Evolutionary conservation across 371 early-diverging fungal species (phyloP).

Genomic region (Rhizoclosmatium hyalinum): DNA sequence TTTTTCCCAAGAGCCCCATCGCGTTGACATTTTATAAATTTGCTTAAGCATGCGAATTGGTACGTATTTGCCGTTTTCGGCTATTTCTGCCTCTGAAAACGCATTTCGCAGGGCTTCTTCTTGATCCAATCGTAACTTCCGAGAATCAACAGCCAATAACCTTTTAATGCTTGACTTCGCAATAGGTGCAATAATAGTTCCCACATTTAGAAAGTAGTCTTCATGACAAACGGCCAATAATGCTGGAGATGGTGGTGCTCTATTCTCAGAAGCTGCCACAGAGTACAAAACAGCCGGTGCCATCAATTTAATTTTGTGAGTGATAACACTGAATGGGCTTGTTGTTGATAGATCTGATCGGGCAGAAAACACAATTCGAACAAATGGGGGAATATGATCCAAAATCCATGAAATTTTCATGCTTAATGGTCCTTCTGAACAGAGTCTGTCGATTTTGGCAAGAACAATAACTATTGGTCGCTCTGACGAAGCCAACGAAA

Average conservation of each 20-base stretch:
- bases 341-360: neutral
- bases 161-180: conserved; percentile 27
- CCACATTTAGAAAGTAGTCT: conserved; percentile 24
- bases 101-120: conserved; percentile 13
- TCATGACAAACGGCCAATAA: conserved; percentile 1
- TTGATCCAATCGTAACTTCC: conserved; percentile 11
- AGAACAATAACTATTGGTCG: conserved; percentile 27
- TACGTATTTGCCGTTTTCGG: conserved; percentile 1
- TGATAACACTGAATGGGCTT: neutral
- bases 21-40: conserved; percentile 18
- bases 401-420: conserved; percentile 29
- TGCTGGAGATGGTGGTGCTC: conserved; percentile 15
- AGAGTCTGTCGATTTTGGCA: conserved; percentile 25
- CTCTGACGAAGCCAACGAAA: conserved; percentile 21
- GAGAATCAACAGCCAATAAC: conserved; percentile 8
- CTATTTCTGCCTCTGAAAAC: neutral
- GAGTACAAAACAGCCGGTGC: conserved; percentile 8
- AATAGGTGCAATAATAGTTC: conserved; percentile 26
- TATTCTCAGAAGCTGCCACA: neutral
- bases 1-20: conserved; percentile 18
- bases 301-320: conserved; percentile 2
- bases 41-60: conserved; percentile 26
- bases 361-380: conserved; percentile 15
- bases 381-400: conserved; percentile 29
- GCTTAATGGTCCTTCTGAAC: neutral